phyloP scores from a whole-genome alignment of 495 filamentous ascomycete genomes.

The Penicillium tannophilum region DNA sequence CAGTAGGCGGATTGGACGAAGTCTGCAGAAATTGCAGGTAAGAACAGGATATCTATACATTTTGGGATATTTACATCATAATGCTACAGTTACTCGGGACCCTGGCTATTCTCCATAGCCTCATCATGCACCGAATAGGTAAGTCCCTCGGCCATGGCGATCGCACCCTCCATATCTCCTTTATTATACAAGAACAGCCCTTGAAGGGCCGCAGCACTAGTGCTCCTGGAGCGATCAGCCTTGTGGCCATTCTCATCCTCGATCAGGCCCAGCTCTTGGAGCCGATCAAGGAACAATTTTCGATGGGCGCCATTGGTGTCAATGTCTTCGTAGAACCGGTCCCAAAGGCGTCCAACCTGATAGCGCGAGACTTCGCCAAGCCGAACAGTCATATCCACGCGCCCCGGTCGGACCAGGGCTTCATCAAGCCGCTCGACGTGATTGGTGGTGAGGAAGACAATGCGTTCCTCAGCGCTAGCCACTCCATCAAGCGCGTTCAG shows the following conservation, averaged over 20 bases:
- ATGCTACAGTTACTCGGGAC: slow-evolving; percentile 29
- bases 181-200: slow-evolving; percentile 95
- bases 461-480: slow-evolving; percentile 90
- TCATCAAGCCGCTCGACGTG: slow-evolving; percentile 86
- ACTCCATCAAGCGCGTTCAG: slow-evolving; percentile 94
- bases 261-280: slow-evolving; percentile 53
- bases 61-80: slow-evolving; percentile 30
- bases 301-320: slow-evolving; percentile 59
- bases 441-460: slow-evolving; percentile 95
- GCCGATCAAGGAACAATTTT: slow-evolving; percentile 49
- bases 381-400: slow-evolving; percentile 90
- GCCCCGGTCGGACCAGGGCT: slow-evolving; percentile 85
- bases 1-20: slow-evolving; percentile 1
- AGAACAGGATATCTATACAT: slow-evolving; percentile 23
- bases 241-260: slow-evolving; percentile 52
- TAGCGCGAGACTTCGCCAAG: slow-evolving; percentile 85
- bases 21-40: background rate
- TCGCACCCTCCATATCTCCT: slow-evolving; percentile 82
- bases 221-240: slow-evolving; percentile 44
- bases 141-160: slow-evolving; percentile 72
- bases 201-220: slow-evolving; percentile 88
- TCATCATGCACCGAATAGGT: slow-evolving; percentile 38
- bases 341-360: slow-evolving; percentile 88
- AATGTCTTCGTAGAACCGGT: slow-evolving; percentile 88
- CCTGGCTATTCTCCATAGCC: slow-evolving; percentile 23